Evolutionary conservation across 2,329 filamentous ascomycete genomes (phyloP).

Genomic region (Paraphoma chrysanthemicola): DNA sequence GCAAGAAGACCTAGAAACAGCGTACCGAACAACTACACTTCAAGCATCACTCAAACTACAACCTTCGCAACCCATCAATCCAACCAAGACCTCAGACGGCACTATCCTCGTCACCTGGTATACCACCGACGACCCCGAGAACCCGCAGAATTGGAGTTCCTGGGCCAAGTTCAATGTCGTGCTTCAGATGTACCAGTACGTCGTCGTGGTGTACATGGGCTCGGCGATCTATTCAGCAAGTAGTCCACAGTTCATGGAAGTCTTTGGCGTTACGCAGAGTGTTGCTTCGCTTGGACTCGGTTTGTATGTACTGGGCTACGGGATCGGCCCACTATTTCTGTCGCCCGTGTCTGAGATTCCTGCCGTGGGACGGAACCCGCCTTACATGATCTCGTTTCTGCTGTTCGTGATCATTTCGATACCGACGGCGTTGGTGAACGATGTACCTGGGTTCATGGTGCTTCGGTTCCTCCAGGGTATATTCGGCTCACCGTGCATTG

Average conservation of each 20-base stretch:
- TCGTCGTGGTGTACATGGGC: slow-evolving; percentile 65
- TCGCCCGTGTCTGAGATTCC: slow-evolving; percentile 73
- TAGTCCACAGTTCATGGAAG: slow-evolving; percentile 56
- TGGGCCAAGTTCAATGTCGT: slow-evolving; percentile 46
- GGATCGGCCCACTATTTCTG: slow-evolving; percentile 69
- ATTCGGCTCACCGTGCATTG: slow-evolving; percentile 48
- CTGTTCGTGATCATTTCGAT: slow-evolving; percentile 73
- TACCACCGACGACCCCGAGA: slow-evolving; percentile 47
- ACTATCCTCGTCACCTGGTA: slow-evolving; percentile 55
- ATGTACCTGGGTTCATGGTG: slow-evolving; percentile 69
- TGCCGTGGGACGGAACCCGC: slow-evolving; percentile 69
- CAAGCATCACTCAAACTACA: slow-evolving; percentile 51
- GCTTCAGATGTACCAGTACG: slow-evolving; percentile 61
- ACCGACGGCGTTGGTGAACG: slow-evolving; percentile 67
- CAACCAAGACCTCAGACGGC: slow-evolving; percentile 38
- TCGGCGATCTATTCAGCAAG: slow-evolving; percentile 59
- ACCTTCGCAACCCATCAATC: slow-evolving; percentile 45
- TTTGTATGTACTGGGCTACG: slow-evolving; percentile 68
- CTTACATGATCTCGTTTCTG: slow-evolving; percentile 72
- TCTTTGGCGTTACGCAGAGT: slow-evolving; percentile 61
- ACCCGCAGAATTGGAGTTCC: slow-evolving; percentile 51
- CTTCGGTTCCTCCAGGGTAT: slow-evolving; percentile 52
- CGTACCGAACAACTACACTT: slow-evolving; percentile 44
- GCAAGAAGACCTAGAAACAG: slow-evolving; percentile 44
- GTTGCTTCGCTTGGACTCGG: slow-evolving; percentile 65